Evolutionary conservation across 805 yeast species (phyloP).

Genomic region (Scheffersomyces coipomensis): DNA sequence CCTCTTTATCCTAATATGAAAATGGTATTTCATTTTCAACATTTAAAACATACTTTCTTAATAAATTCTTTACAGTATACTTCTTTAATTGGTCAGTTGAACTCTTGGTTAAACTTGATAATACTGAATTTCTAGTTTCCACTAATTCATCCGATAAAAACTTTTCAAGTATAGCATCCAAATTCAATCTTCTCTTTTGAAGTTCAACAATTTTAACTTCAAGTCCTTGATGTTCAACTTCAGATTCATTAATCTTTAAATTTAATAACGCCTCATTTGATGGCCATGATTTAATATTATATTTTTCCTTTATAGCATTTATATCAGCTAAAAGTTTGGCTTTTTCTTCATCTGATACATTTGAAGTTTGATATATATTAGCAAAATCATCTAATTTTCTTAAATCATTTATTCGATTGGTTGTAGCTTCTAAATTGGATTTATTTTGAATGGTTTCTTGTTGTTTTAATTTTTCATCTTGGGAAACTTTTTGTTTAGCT

Average conservation of each 20-base stretch:
- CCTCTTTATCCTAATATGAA: constrained; percentile 2
- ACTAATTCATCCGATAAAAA: constrained; percentile 19
- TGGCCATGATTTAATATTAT: constrained; percentile 41
- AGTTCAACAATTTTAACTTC: constrained; percentile 24
- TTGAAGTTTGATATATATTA: constrained; percentile 16
- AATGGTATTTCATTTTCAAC: constrained; percentile 24
- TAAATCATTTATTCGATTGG: constrained; percentile 37
- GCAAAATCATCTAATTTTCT: constrained; percentile 31
- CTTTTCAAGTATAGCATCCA: constrained; percentile 27
- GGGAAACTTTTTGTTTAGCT: constrained; percentile 63
- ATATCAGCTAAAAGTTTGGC: constrained; percentile 29
- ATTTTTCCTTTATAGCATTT: constrained; percentile 34
- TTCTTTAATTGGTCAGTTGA: constrained; percentile 13
- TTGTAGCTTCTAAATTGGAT: constrained; percentile 19
- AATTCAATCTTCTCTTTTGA: constrained; percentile 27
- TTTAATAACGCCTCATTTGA: constrained; percentile 36
- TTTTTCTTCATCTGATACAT: constrained; percentile 1
- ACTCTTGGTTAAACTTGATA: constrained; percentile 17
- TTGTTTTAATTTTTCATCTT: constrained; percentile 64
- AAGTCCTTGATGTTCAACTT: constrained; percentile 23
- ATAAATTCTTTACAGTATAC: constrained; percentile 65
- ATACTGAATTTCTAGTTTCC: constrained; percentile 20
- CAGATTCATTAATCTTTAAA: constrained; percentile 26
- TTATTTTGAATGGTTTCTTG: constrained; percentile 52
- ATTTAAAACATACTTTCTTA: constrained; percentile 60